Conservation (phyloP, 768 basidiomycete species). For the Pleurotus pulmonarius region DNA sequence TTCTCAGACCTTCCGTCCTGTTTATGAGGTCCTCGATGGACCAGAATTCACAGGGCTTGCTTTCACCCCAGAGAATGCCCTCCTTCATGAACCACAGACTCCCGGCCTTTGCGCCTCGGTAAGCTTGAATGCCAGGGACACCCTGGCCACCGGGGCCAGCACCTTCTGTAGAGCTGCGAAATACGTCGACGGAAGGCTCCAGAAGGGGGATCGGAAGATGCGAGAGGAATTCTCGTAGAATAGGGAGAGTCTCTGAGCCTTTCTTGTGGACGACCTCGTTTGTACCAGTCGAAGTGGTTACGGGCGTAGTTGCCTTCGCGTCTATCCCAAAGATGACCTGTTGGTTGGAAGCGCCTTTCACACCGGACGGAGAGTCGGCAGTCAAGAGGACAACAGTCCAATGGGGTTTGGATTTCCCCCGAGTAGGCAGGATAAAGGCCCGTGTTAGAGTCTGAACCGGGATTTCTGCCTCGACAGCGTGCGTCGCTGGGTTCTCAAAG, state of each 20-base stretch:
- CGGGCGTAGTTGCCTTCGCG: conserved; percentile 41
- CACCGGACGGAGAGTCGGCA: conserved; percentile 47
- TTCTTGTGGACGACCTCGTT: conserved; percentile 26
- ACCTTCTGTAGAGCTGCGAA: conserved; percentile 41
- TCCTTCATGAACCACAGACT: conserved; percentile 67
- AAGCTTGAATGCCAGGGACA: conserved; percentile 64
- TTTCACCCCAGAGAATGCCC: conserved; percentile 73
- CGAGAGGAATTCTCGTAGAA: conserved; percentile 49
- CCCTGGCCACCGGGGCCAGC: conserved; percentile 35
- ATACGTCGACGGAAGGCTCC: conserved; percentile 47
- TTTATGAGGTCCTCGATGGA: conserved; percentile 52
- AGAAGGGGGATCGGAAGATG: conserved; percentile 39
- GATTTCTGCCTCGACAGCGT: conserved; percentile 45
- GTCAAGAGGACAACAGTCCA: conserved; percentile 70
- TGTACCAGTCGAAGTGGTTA: conserved; percentile 38
- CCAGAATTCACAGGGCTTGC: conserved; percentile 79
- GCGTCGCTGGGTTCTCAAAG: conserved; percentile 48
- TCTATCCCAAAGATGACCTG: conserved; percentile 75
- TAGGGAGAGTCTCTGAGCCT: conserved; percentile 47
- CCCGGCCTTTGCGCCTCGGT: conserved; percentile 67
- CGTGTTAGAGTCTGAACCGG: conserved; percentile 49
- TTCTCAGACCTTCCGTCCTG: conserved; percentile 43
- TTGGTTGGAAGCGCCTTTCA: conserved; percentile 31
- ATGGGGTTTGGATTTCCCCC: conserved; percentile 67
- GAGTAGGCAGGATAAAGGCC: conserved; percentile 70